Conservation (phyloP, 2,329 filamentous ascomycete genomes). For the Lachnellula willkommii region DNA sequence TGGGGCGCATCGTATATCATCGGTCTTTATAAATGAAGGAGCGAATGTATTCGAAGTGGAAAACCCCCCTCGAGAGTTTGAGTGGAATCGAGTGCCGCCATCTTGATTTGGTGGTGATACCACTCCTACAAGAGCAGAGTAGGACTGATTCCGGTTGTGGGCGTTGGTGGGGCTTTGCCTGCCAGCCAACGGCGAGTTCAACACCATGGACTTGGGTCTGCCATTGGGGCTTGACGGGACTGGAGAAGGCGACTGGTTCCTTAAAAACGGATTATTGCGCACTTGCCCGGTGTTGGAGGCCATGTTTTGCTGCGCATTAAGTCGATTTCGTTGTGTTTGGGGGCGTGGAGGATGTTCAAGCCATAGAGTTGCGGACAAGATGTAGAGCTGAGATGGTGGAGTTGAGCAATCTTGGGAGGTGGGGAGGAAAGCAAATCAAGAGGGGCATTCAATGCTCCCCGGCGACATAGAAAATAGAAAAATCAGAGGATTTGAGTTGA, state of each 20-base stretch:
- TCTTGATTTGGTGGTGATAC: conserved; percentile 22
- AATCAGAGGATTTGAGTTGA: neutral
- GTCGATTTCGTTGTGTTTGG: neutral
- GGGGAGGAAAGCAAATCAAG: neutral
- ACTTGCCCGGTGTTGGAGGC: conserved; percentile 61
- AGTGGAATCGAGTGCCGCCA: conserved; percentile 37
- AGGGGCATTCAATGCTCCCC: neutral
- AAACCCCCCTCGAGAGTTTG: conserved; percentile 61
- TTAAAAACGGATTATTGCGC: conserved; percentile 74
- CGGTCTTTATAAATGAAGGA: conserved; percentile 89
- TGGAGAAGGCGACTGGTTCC: conserved; percentile 63
- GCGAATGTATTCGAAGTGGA: conserved; percentile 79
- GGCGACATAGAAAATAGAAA: neutral
- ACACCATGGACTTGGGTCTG: conserved; percentile 71
- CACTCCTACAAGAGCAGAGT: conserved; percentile 43
- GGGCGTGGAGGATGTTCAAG: neutral
- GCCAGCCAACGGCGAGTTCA: conserved; percentile 38
- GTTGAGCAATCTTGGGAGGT: neutral
- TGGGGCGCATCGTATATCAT: conserved; percentile 59
- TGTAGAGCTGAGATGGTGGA: neutral
- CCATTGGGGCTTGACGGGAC: conserved; percentile 44
- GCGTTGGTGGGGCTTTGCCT: conserved; percentile 33
- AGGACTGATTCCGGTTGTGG: conserved; percentile 68
- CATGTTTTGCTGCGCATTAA: conserved; percentile 35
- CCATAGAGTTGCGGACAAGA: neutral